Base-by-base conservation (phyloP, 2,329 filamentous ascomycete genomes). In the Fusarium sambucinum region DNA sequence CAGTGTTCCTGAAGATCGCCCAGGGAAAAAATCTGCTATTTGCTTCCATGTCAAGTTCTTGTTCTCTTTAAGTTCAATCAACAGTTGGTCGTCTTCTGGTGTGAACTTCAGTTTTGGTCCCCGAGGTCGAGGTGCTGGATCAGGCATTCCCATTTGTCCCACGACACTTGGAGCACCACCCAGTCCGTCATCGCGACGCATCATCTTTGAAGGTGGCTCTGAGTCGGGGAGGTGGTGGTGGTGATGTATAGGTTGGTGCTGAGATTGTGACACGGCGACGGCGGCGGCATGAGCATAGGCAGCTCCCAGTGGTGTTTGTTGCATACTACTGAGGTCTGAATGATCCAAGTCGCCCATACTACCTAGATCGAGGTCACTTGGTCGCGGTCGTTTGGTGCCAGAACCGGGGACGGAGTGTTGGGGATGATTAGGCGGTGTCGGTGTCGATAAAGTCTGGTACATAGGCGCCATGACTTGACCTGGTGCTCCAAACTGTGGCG, bases 31-130 rank as follows among this genome's bases (percentile, higher is more conserved):
- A 76, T 97, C 94, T 58, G 94, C 93, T 75, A 97, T 97, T 83
- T 97, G 94, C 81, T 97, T 97, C 94, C 94, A 97, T 6, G 94
- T 97, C 76, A 97, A 84, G 76, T 93, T 94, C 79, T 96, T 96
- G 75, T 96, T 94, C 80, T 97, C 94, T 79, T 97, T 97, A 66
- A 97, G 83, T 76, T 97, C 92, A 58, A 97, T 90, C 55, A 97
- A 84, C 47, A 97, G 82, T 71, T 92, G 90, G 78, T 97, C 94
- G 77, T 97, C 94, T 78, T 97, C 94, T 12, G 92, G 89, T 1
- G 94, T 97, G 76, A 97, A 97, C 80, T 97, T 97, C 72, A 97
- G 85, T 81, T 97, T 97, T 9, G 94, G 94, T 5, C 93, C 93
- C 63, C 92, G 89, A 12, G 94, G 94, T 72, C 91, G 84, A 53